Conservation (phyloP, 768 basidiomycete species). For the Trametes cinnabarina region DNA sequence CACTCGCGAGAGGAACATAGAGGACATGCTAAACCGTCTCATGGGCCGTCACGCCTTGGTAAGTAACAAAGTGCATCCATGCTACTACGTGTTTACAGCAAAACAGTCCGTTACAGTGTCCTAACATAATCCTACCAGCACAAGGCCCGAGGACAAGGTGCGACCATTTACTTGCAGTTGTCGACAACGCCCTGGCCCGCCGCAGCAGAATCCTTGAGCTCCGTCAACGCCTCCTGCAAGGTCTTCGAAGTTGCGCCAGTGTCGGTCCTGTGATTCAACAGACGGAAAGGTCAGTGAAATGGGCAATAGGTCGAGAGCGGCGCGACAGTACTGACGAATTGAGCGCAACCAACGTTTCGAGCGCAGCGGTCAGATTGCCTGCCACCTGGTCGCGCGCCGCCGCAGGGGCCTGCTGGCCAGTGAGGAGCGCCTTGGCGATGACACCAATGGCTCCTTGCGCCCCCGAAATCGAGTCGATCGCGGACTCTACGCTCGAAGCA, state of each 20-base stretch:
- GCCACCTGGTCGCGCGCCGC: conserved; percentile 24
- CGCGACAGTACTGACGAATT: conserved; percentile 5
- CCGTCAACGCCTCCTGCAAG: conserved; percentile 18
- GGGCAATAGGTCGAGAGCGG: too few relatives aligned
- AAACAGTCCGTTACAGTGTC: too few relatives aligned
- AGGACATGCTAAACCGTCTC: too few relatives aligned
- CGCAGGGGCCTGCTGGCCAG: conserved; percentile 25
- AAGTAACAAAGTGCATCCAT: too few relatives aligned
- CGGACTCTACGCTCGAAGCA: neutral
- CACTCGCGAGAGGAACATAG: too few relatives aligned
- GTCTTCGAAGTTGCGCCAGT: neutral
- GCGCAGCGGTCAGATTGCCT: conserved; percentile 18
- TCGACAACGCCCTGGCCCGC: conserved; percentile 24
- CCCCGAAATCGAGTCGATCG: conserved; percentile 4
- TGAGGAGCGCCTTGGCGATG: conserved; percentile 25
- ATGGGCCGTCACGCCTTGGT: too few relatives aligned
- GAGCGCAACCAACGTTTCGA: conserved; percentile 3
- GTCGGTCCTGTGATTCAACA: conserved; percentile 22
- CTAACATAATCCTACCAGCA: too few relatives aligned
- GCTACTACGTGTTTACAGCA: too few relatives aligned
- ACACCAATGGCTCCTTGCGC: conserved; percentile 21
- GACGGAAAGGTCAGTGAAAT: too few relatives aligned
- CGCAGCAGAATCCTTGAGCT: conserved; percentile 12
- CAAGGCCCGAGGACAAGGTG: too few relatives aligned
- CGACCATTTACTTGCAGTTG: conserved; percentile 22